These are phyloP conservation scores for Scheffersomyces spartinae DNA, from an alignment of 805 yeast genomes.

Conservation along the genomic window DNA sequence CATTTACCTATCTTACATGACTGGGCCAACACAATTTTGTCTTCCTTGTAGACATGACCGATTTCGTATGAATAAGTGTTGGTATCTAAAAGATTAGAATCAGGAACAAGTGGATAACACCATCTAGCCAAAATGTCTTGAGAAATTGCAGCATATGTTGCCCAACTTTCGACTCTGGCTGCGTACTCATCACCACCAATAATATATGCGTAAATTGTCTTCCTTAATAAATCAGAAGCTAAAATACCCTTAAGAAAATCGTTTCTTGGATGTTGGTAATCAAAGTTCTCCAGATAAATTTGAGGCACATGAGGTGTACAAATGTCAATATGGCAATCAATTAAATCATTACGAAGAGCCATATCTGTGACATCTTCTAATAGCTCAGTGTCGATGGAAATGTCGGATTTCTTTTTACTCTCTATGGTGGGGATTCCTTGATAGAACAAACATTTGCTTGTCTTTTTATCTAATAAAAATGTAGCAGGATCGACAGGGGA, in stretches of 20 bases:
- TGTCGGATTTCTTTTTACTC: conserved; percentile 21
- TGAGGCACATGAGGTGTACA: conserved; percentile 93
- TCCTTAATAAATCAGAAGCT: conserved; percentile 80
- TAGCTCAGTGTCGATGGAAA: conserved; percentile 74
- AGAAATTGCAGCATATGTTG: conserved; percentile 83
- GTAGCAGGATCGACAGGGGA: conserved; percentile 74
- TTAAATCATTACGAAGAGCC: conserved; percentile 77
- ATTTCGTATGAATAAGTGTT: conserved; percentile 73
- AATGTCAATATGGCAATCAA: conserved; percentile 93
- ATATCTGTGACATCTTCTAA: conserved; percentile 69
- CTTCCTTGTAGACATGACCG: conserved; percentile 82
- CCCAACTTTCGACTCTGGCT: conserved; percentile 91
- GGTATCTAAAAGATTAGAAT: conserved; percentile 59
- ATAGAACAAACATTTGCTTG: conserved; percentile 72
- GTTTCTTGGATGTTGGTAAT: conserved; percentile 73
- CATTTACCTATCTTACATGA: conserved; percentile 76
- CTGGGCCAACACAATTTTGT: conserved; percentile 81
- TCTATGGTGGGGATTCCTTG: conserved; percentile 58
- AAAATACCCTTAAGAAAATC: conserved; percentile 89
- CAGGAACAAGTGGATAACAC: conserved; percentile 88
- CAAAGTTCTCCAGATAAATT: conserved; percentile 91
- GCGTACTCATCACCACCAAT: conserved; percentile 70
- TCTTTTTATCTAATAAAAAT: conserved; percentile 65
- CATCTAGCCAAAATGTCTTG: conserved; percentile 87
- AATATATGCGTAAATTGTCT: conserved; percentile 81